These are phyloP conservation scores for Aegilops sharonensis DNA, from an alignment of 176 grass and related monocot genomes.

Conservation along the genomic window DNA sequence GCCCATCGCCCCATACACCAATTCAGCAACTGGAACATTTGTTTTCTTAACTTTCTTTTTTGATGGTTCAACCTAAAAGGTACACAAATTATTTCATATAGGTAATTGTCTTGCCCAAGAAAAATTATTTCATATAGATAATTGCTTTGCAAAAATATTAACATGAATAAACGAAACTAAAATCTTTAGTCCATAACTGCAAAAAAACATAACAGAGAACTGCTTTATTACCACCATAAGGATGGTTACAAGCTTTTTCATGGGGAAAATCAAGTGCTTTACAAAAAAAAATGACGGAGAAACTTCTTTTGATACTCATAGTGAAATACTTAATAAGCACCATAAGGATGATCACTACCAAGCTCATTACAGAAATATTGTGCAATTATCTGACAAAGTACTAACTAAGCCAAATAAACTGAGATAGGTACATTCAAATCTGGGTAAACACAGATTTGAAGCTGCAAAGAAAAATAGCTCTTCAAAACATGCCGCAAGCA, in stretches of 20 bases:
- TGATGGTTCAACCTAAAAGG: constrained; percentile 51
- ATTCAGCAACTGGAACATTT: constrained; percentile 60
- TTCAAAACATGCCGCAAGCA: neutral
- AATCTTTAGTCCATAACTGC: neutral
- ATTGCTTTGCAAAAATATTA: neutral
- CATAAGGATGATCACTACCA: neutral
- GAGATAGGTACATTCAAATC: neutral
- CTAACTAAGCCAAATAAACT: neutral
- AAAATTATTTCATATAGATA: too few species aligned
- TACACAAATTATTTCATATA: neutral
- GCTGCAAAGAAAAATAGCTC: neutral
- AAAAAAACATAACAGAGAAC: neutral
- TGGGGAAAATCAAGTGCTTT: neutral
- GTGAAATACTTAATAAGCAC: neutral
- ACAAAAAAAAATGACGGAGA: neutral
- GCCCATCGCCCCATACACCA: constrained; percentile 71
- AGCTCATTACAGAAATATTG: neutral
- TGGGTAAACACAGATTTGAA: neutral
- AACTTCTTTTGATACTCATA: neutral
- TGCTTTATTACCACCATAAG: neutral
- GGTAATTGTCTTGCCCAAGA: neutral
- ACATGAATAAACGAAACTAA: neutral
- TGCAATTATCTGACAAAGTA: neutral
- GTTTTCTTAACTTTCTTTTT: constrained; percentile 98
- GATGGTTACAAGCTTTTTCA: neutral